Evolutionary conservation across 2,329 filamentous ascomycete genomes (phyloP).

Genomic region (Trichophyton simii): DNA sequence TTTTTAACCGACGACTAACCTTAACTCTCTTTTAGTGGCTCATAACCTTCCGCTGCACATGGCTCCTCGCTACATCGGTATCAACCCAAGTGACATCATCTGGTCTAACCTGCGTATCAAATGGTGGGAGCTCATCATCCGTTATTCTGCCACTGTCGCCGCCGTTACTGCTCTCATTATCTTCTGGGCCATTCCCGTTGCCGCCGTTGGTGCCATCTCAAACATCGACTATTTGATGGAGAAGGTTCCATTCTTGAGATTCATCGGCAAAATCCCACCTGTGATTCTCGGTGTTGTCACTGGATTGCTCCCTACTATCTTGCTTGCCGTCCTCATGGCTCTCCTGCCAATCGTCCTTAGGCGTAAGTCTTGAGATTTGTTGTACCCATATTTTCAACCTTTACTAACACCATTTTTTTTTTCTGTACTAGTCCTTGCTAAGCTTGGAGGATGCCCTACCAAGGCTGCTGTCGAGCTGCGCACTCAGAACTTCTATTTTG

Average conservation of each 20-base stretch:
- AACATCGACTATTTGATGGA: constrained; percentile 61
- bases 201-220: constrained; percentile 70
- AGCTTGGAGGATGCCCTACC: constrained; percentile 66
- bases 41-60: constrained; percentile 82
- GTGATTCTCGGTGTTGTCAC: constrained; percentile 70
- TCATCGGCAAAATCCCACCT: constrained; percentile 58
- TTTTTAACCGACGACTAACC: constrained; percentile 1
- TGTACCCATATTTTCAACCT: not conserved
- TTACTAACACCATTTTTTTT: not conserved
- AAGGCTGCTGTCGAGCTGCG: constrained; percentile 70
- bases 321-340: constrained; percentile 73
- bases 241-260: constrained; percentile 55
- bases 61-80: constrained; percentile 70
- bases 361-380: constrained; percentile 35
- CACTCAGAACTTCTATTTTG: constrained; percentile 81
- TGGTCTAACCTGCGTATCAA: constrained; percentile 75
- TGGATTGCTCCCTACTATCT: constrained; percentile 67
- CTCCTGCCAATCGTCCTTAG: constrained; percentile 73
- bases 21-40: constrained; percentile 40
- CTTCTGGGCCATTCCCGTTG: constrained; percentile 73
- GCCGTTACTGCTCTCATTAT: constrained; percentile 68
- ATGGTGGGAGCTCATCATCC: constrained; percentile 74
- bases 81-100: constrained; percentile 68
- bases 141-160: constrained; percentile 54
- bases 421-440: constrained; percentile 52